A percentile compares a stretch with the other conserved stretches of the same genome.
These are phyloP conservation scores for Dothiorella sarmentorum DNA, from an alignment of 2,329 filamentous ascomycete genomes.

Conservation along the genomic window DNA sequence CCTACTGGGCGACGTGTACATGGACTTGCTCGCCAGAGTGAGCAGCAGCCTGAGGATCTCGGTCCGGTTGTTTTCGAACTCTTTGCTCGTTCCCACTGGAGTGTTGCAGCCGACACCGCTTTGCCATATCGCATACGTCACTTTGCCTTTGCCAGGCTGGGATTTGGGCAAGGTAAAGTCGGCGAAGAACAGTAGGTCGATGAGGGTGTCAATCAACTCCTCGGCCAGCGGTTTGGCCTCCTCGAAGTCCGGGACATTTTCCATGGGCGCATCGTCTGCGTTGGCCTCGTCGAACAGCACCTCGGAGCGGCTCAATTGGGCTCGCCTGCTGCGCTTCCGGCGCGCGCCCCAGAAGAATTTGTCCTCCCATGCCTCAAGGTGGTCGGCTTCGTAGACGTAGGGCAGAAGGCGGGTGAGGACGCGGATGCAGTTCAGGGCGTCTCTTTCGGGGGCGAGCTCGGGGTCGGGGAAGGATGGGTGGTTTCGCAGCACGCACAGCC, in stretches of 20 bases:
- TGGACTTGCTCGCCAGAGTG: slow-evolving; percentile 81
- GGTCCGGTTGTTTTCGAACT: slow-evolving; percentile 87
- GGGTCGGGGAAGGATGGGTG: slow-evolving; percentile 87
- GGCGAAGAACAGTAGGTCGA: slow-evolving; percentile 87
- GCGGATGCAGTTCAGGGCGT: slow-evolving; percentile 93
- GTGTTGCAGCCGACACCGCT: slow-evolving; percentile 95
- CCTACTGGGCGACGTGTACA: slow-evolving; percentile 80
- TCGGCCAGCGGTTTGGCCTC: slow-evolving; percentile 85
- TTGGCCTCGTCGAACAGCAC: slow-evolving; percentile 78
- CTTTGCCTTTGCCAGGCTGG: slow-evolving; percentile 68
- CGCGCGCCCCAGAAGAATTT: slow-evolving; percentile 85
- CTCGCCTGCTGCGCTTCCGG: slow-evolving; percentile 55
- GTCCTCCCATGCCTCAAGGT: slow-evolving; percentile 80
- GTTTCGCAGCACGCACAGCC: slow-evolving; percentile 76
- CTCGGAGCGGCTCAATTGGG: slow-evolving; percentile 55
- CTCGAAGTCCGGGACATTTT: slow-evolving; percentile 64
- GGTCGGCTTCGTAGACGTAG: slow-evolving; percentile 86
- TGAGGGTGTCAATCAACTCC: slow-evolving; percentile 83
- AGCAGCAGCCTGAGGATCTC: slow-evolving; percentile 85
- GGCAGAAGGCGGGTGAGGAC: slow-evolving; percentile 86
- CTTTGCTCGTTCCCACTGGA: slow-evolving; percentile 80
- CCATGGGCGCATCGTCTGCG: slow-evolving; percentile 46
- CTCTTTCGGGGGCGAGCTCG: slow-evolving; percentile 75
- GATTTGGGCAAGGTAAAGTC: slow-evolving; percentile 80
- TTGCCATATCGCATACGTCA: slow-evolving; percentile 95